Percentiles rank a stretch among this genome's conserved stretches.
Conservation (phyloP, 1,284 basidiomycete species). For the Marasmius oreades region DNA sequence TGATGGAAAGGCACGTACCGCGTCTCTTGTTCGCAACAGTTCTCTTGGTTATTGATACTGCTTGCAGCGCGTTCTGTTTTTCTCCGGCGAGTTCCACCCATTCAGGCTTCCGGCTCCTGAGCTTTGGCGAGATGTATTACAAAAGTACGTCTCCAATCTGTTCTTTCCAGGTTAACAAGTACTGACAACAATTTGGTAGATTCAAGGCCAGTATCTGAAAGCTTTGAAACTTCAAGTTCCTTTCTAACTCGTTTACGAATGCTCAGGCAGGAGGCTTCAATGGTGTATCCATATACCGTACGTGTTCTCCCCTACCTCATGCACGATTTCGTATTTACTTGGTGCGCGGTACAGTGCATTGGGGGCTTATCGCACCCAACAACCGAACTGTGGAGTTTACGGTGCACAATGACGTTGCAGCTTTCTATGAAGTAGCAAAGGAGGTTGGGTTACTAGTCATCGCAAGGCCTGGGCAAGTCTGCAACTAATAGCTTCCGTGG, state of each 20-base stretch:
- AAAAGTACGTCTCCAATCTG: slow-evolving; percentile 24
- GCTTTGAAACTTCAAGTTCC: neutral
- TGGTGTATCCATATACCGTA: slow-evolving; percentile 39
- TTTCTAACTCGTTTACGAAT: neutral
- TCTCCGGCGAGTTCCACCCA: slow-evolving; percentile 40
- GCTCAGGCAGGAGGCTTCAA: slow-evolving; percentile 46
- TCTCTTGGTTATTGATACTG: neutral
- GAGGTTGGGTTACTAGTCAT: slow-evolving; percentile 45
- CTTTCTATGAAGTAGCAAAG: slow-evolving; percentile 38
- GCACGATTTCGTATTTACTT: neutral
- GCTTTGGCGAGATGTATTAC: slow-evolving; percentile 44
- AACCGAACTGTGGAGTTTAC: slow-evolving; percentile 28
- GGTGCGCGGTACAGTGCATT: slow-evolving; percentile 30
- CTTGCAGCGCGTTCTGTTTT: slow-evolving; percentile 34
- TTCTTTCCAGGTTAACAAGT: neutral
- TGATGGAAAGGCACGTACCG: slow-evolving; percentile 31
- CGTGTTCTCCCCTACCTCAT: neutral
- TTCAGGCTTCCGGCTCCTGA: slow-evolving; percentile 47
- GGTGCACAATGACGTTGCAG: slow-evolving; percentile 32
- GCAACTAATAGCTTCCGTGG: neutral
- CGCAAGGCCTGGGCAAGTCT: slow-evolving; percentile 37
- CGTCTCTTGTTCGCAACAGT: neutral
- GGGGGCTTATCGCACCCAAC: slow-evolving; percentile 41
- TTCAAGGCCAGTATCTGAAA: slow-evolving; percentile 22
- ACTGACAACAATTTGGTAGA: slow-evolving; percentile 20